Percentiles rank a stretch among this genome's conserved stretches.
Conservation (phyloP, 495 filamentous ascomycete species). For the Daldinia vernicosa region DNA sequence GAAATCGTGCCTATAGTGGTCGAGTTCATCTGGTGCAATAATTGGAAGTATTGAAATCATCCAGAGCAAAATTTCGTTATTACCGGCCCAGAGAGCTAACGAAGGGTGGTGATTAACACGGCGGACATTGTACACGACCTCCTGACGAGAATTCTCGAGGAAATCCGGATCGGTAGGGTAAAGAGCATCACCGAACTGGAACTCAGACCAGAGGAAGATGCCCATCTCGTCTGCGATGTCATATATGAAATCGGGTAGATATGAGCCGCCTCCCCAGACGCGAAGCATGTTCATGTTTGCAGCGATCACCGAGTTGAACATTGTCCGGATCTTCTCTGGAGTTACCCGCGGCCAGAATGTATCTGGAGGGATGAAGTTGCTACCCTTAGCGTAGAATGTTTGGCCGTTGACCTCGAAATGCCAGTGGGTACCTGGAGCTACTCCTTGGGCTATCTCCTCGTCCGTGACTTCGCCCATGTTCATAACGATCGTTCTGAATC, state of each 20-base stretch:
- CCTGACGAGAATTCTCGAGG: slow-evolving; percentile 65
- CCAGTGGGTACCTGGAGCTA: slow-evolving; percentile 66
- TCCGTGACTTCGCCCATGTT: slow-evolving; percentile 69
- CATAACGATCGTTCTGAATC: slow-evolving; percentile 74
- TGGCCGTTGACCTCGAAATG: slow-evolving; percentile 76
- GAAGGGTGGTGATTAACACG: slow-evolving; percentile 73
- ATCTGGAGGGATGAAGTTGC: slow-evolving; percentile 73
- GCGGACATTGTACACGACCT: slow-evolving; percentile 70
- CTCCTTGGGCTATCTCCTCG: slow-evolving; percentile 62
- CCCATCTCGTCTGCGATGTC: slow-evolving; percentile 73
- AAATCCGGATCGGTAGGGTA: slow-evolving; percentile 67
- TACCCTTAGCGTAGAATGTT: slow-evolving; percentile 73
- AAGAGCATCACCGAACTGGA: slow-evolving; percentile 70
- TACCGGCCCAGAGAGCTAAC: slow-evolving; percentile 72
- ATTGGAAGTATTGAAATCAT: slow-evolving; percentile 59
- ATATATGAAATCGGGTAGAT: slow-evolving; percentile 73
- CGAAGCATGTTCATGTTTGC: slow-evolving; percentile 77
- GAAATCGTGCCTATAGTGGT: slow-evolving; percentile 63
- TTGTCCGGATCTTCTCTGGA: slow-evolving; percentile 57
- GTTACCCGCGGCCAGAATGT: slow-evolving; percentile 73
- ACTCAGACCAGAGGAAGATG: slow-evolving; percentile 73
- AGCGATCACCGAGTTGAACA: slow-evolving; percentile 65
- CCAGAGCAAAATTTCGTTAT: slow-evolving; percentile 71
- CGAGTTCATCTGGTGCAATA: slow-evolving; percentile 53
- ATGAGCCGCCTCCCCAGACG: slow-evolving; percentile 72